Evolutionary conservation across 2,329 filamentous ascomycete genomes (phyloP), one percentile per base, ranked within the genome.

Genomic region (Botrytis paeoniae): DNA sequence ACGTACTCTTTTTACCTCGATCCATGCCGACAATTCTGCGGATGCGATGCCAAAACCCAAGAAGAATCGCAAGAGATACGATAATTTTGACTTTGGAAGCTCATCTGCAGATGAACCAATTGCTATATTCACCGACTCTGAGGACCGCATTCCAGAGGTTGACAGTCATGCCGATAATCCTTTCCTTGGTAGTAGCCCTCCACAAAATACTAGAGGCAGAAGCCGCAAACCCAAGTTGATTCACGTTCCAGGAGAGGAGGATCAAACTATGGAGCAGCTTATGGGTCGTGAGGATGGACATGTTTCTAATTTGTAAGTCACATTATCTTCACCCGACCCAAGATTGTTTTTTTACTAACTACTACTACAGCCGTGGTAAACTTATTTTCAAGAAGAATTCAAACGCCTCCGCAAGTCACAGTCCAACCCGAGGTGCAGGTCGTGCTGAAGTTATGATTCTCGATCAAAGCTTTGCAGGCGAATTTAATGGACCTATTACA

Each of bases 61-160:
- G 82, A 84, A 84, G 76, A 86, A 86, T 77, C 83, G 82, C 64
- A 89, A 88, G 82, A 89, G 88, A 81, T 87, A 89, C 80, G 85
- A 83, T 8, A 85, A 86, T 69, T 82, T 86, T 61, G 83, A 85
- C 18, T 78, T 90, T 75, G 86, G 88, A 75, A 90, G 88, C 81
- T 90, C 65, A 41, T 91, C 79, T 83, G 82, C 37, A 60, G 84
- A 86, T 60, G 72, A 74, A 22, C 81, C 85, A n/a, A 92, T 95
- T 77, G 82, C 88, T 76, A 93, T 95, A 78, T 95, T 90, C 80
- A 94, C 91, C 59, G 93, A 96, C 81, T 89, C 92, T 0, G 91
- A 94, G 76, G 94, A 97, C 77, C 90, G 91, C 71, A 82, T 94
- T 60, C 93, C 93, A 32, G 87, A 89, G 75, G 83, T 89, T 60